Evolutionary conservation across 2,329 filamentous ascomycete species (phyloP).

Genomic region (Fusarium temperatum): DNA sequence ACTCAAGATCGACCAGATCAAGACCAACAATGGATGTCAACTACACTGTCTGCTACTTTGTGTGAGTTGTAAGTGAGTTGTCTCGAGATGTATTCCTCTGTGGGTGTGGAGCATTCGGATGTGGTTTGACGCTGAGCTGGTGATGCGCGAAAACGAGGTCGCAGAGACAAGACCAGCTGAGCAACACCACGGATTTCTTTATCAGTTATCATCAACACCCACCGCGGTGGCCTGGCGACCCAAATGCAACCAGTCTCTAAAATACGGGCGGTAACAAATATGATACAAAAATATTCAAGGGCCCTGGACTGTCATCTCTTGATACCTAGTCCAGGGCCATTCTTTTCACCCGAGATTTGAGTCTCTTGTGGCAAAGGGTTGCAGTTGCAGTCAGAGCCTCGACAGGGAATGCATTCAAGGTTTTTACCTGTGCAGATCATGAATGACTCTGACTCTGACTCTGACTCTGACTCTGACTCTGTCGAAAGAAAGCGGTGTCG

Average conservation of each 20-base stretch:
- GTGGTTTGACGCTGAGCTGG: slow-evolving; percentile 15
- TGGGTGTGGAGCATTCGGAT: slow-evolving; percentile 14
- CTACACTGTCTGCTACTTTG: slow-evolving; percentile 10
- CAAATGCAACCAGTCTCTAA: slow-evolving; percentile 11
- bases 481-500: slow-evolving; percentile 37
- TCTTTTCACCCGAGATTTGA: slow-evolving; percentile 4
- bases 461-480: slow-evolving; percentile 8
- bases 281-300: slow-evolving; percentile 18
- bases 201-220: slow-evolving; percentile 8
- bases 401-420: slow-evolving; percentile 13
- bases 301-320: slow-evolving; percentile 32
- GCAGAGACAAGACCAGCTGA: slow-evolving; percentile 22
- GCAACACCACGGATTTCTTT: slow-evolving; percentile 20
- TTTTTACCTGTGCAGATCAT: slow-evolving; percentile 36
- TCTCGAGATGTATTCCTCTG: background rate
- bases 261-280: slow-evolving; percentile 25
- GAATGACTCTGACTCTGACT: slow-evolving; percentile 21
- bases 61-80: slow-evolving; percentile 1
- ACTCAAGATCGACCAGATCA: slow-evolving; percentile 2
- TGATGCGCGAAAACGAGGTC: slow-evolving; percentile 23
- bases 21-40: background rate
- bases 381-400: slow-evolving; percentile 6
- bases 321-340: background rate
- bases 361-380: background rate
- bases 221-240: slow-evolving; percentile 5